Evolutionary conservation across 1,139 yeast species (phyloP).

Genomic region (Kodamaea anthophila): DNA sequence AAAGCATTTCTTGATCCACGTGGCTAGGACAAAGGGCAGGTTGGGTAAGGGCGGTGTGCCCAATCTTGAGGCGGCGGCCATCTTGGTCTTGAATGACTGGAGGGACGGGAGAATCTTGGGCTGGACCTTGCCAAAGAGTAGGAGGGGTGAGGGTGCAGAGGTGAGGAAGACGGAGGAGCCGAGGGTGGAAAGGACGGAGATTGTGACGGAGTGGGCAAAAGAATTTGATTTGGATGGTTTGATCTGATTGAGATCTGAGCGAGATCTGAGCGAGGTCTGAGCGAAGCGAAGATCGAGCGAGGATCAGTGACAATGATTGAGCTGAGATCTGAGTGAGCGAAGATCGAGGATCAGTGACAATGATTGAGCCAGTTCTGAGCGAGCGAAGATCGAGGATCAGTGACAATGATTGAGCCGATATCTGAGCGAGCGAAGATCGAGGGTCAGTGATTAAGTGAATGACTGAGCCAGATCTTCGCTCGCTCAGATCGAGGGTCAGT

Average conservation of each 20-base stretch:
- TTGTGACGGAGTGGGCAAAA: conserved; percentile 88
- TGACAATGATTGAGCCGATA: no score
- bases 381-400: no score
- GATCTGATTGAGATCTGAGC: conserved; percentile 25
- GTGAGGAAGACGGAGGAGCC: conserved; percentile 44
- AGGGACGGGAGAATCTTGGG: conserved; percentile 92
- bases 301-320: no score
- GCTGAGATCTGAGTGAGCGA: no score
- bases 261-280: no score
- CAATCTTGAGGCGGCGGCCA: conserved; percentile 78
- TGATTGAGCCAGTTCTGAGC: no score
- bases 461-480: no score
- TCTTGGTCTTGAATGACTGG: conserved; percentile 87
- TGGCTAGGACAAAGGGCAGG: conserved; percentile 90
- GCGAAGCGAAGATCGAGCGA: no score
- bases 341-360: no score
- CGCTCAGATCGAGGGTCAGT: no score
- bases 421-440: no score
- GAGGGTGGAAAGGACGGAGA: conserved; percentile 66
- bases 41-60: conserved; percentile 92
- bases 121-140: conserved; percentile 80
- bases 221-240: conserved; percentile 90
- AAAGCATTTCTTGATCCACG: conserved; percentile 82
- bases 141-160: conserved; percentile 34
- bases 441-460: no score